Evolutionary conservation across 768 basidiomycete genomes (phyloP).

Genomic region (Mycena epipterygia): DNA sequence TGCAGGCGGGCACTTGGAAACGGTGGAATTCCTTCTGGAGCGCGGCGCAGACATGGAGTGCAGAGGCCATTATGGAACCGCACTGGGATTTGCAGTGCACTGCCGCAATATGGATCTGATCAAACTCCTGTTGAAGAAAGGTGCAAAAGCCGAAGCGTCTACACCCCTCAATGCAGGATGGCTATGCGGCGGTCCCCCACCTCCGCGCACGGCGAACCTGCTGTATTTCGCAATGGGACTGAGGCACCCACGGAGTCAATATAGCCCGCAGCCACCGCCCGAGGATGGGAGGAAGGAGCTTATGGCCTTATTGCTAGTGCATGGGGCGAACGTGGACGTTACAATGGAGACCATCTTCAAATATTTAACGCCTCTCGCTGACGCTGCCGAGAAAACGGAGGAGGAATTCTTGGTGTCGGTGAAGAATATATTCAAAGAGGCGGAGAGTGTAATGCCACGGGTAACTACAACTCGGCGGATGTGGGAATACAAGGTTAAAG

Average conservation of each 20-base stretch:
- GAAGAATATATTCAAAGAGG: not conserved
- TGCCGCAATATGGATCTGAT: not conserved
- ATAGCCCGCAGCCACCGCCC: not conserved
- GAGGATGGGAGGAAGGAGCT: not conserved
- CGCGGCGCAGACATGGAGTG: constrained; percentile 1
- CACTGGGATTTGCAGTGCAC: constrained; percentile 11
- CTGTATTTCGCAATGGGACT: constrained; percentile 5
- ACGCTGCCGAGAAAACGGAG: not conserved
- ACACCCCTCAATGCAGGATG: not conserved
- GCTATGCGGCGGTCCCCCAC: not conserved
- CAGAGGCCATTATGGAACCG: not conserved
- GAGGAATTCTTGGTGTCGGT: not conserved
- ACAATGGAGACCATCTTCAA: not conserved
- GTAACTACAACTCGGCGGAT: too few relatives aligned
- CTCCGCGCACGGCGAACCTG: not conserved
- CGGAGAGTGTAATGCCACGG: not conserved
- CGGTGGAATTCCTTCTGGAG: constrained; percentile 13
- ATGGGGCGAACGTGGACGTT: constrained; percentile 9
- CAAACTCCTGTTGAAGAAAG: not conserved
- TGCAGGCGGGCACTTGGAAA: not conserved
- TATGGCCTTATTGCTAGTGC: not conserved
- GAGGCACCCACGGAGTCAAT: not conserved
- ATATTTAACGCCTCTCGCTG: not conserved
- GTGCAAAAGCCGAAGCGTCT: not conserved
- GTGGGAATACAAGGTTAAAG: too few relatives aligned